Base-by-base conservation (phyloP, 768 basidiomycete genomes). In the Leccinum aurantiacum region DNA sequence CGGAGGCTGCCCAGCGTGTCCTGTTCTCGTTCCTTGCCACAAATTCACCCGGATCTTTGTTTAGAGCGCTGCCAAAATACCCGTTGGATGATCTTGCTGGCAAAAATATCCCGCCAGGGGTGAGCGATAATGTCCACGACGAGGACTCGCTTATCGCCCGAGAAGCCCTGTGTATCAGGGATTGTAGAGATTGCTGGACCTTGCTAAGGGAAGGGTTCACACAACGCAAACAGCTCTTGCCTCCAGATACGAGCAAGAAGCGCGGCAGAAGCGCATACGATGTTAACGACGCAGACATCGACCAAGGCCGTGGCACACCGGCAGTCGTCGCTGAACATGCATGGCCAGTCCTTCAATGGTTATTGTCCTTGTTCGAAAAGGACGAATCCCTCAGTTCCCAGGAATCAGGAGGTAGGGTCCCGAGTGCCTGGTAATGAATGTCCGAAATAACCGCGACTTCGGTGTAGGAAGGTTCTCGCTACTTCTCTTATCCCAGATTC, bases 271-370 rank as follows among this genome's bases (percentile, higher is more conserved):
- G 58, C 8, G 57, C 62, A 54, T 60, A 57, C 63, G 68, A 75
- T 41, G 66, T 75, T n/a, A 58, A 62, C 19, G 70, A 66, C 6
- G 60, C 65, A 4, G 66, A 68, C 56, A 66, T 67, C 55, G 71
- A 66, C 33, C 63, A 62, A 57, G 55, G 33, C 56, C 46, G 22
- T 19, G 54, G n/a, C n/a, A 55, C 55, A 3, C 70, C 70, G 22
- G 58, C 65, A 50, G 67, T 80, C 11, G 80, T 91, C 24, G 84
- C 82, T 24, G 79, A 82, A 51, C 76, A 86, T 61, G 84, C 89
- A 5, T 93, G 91, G 90, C 79, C 82, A 31, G 69, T 87, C 46
- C 78, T 93, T n/a, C 82, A 84, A 22, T 91, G 88, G 87, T 63
- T 91, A 0, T 56, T 93, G 11, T 69, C 74, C 22, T 64, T 91